These are phyloP conservation scores for Apostasia shenzhenica DNA, from an alignment of 106 monocot genomes.

Conservation along the genomic window DNA sequence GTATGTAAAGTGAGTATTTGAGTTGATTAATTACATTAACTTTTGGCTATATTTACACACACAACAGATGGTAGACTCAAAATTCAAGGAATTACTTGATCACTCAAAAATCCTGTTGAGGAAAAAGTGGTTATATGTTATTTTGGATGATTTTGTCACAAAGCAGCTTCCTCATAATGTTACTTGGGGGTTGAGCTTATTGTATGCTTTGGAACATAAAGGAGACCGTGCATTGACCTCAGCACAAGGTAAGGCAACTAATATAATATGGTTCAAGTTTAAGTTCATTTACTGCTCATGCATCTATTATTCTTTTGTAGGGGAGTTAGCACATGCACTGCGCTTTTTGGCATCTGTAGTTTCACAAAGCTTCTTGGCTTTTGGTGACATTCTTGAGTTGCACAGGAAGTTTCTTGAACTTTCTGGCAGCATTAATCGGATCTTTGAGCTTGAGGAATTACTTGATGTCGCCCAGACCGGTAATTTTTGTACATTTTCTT, in stretches of 20 bases:
- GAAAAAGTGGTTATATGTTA: conserved; percentile 90
- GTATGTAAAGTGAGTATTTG: too few species aligned
- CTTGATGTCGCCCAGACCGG: conserved; percentile 83
- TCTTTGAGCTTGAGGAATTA: conserved; percentile 93
- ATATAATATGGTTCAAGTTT: not conserved
- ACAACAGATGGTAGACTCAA: conserved; percentile 75
- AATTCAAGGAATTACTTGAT: conserved; percentile 71
- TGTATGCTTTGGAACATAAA: conserved; percentile 93
- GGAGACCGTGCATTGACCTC: conserved; percentile 85
- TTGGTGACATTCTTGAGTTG: conserved; percentile 99
- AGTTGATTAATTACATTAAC: not conserved
- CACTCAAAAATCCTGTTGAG: conserved; percentile 64
- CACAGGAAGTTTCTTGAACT: conserved; percentile 86
- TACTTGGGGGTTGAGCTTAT: conserved; percentile 94
- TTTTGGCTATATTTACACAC: conserved; percentile 4
- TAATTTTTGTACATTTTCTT: conserved; percentile 7
- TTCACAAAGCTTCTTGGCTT: conserved; percentile 95
- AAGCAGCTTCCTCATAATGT: conserved; percentile 98
- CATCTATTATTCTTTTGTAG: conserved; percentile 31
- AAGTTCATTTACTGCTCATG: not conserved
- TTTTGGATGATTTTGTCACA: conserved; percentile 89
- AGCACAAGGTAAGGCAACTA: conserved; percentile 60
- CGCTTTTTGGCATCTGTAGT: conserved; percentile 95
- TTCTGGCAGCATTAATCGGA: conserved; percentile 87
- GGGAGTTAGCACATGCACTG: conserved; percentile 90